Evolutionary conservation across 164 flowering plant species (phyloP).

Genomic region (Hamamelis virginiana): DNA sequence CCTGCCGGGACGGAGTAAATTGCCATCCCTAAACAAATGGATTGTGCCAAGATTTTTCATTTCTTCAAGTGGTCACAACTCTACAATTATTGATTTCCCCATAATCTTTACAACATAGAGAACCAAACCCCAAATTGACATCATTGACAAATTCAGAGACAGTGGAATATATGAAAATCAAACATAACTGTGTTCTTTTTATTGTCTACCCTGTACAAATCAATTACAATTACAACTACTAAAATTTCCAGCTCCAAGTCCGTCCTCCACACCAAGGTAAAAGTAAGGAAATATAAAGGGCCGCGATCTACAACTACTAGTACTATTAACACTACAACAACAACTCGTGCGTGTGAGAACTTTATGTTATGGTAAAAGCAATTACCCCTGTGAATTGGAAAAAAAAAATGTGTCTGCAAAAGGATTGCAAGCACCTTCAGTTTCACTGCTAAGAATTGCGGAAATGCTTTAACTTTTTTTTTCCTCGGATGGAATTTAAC

Average conservation of each 20-base stretch:
- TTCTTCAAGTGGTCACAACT: too few species aligned
- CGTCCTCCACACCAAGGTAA: not conserved
- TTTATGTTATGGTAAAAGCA: not conserved
- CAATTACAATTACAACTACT: conserved; percentile 4
- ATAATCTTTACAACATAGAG: too few species aligned
- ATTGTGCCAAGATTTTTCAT: too few species aligned
- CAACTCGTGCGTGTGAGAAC: not conserved
- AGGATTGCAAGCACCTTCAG: too few species aligned
- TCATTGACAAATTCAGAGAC: not conserved
- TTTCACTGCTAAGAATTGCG: not conserved
- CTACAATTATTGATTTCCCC: too few species aligned
- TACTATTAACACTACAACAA: too few species aligned
- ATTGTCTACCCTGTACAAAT: conserved; percentile 11
- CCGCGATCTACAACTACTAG: not conserved
- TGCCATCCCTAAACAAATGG: too few species aligned
- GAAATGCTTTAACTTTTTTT: not conserved
- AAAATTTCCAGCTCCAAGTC: not conserved
- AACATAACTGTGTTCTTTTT: not conserved
- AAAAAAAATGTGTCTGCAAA: too few species aligned
- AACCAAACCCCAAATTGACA: too few species aligned
- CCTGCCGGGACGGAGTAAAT: too few species aligned
- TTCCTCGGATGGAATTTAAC: not conserved
- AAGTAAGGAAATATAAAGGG: not conserved
- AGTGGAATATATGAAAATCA: not conserved
- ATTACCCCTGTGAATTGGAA: not conserved